These are phyloP conservation scores for Escovopsis weberi DNA, from an alignment of 2,329 filamentous ascomycete genomes.

Conservation along the genomic window DNA sequence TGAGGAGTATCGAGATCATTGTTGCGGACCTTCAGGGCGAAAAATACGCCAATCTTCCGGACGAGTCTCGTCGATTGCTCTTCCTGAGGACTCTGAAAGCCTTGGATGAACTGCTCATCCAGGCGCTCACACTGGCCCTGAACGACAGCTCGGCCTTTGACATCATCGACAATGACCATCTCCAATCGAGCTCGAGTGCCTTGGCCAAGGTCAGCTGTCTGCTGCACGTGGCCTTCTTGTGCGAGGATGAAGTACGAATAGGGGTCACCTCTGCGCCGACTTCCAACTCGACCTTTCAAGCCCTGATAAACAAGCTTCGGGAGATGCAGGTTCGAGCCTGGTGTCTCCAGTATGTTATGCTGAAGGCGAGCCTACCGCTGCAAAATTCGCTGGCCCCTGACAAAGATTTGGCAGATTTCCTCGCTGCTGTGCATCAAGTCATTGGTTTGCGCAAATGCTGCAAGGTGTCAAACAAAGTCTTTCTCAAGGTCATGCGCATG, in stretches of 20 bases:
- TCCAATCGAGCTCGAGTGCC: constrained; percentile 57
- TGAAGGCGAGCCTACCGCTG: constrained; percentile 65
- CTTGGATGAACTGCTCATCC: constrained; percentile 61
- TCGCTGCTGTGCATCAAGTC: constrained; percentile 71
- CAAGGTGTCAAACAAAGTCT: constrained; percentile 71
- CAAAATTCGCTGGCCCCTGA: constrained; percentile 42
- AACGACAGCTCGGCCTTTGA: constrained; percentile 61
- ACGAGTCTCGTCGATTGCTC: constrained; percentile 51
- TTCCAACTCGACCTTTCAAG: constrained; percentile 38
- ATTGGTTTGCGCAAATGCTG: constrained; percentile 76
- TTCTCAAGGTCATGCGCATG: constrained; percentile 76
- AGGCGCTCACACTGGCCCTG: constrained; percentile 53
- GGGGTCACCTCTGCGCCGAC: constrained; percentile 51
- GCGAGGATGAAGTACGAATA: constrained; percentile 73
- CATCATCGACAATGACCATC: constrained; percentile 66
- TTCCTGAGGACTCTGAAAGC: constrained; percentile 66
- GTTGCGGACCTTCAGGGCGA: constrained; percentile 48
- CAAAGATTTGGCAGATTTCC: constrained; percentile 62
- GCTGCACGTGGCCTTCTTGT: constrained; percentile 64
- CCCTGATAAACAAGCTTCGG: constrained; percentile 51
- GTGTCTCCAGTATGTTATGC: constrained; percentile 70
- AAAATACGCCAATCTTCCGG: constrained; percentile 43
- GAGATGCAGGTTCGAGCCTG: constrained; percentile 81
- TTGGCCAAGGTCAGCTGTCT: constrained; percentile 59
- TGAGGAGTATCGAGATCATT: constrained; percentile 76